Evolutionary conservation across 805 yeast species (phyloP), one percentile per base, ranked within the genome.

Genomic region (Wickerhamiella musiphila): DNA sequence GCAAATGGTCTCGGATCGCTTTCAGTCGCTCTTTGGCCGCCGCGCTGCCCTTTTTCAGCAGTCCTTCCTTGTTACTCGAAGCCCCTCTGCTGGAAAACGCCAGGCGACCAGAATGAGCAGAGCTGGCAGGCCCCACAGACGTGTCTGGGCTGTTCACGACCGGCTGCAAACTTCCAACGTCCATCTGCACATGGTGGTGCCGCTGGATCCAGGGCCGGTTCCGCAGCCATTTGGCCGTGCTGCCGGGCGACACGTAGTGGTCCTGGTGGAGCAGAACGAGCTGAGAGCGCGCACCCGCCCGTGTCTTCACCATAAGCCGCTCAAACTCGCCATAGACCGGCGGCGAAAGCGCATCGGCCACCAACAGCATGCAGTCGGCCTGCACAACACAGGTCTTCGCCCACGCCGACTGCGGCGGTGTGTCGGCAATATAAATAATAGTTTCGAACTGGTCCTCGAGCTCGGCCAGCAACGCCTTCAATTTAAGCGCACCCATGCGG

Each of bases 341-440:
- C 18, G 68, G 66, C 13, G 73, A 68, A 6, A 65, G 60, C 0
- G 94, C 92, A 56, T 86, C 84, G 0, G 95, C 95, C 11, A 90
- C 53, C 12, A 90, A 57, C 20, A 90, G 58, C n/a, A 86, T 71
- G 57, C 95, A 84, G 53, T 86, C 96, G 12, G 94, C 96, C 52
- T 86, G 95, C 6, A 84, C 72, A 25, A 86, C 77, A 52, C 96
- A 90, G 0, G 94, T 81, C 6, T 70, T 65, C 0, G 94, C 81
- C 98, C 98, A 86, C 13, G 73, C 65, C 0, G 94, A 78, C 42
- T 71, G 72, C 2, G 77, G 70, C 1, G 78, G 65, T 0, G 94
- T 73, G 46, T 90, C 96, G 17, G 90, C 84, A 9, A 86, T 72
- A 47, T 86, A 90, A 2, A 86, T 70, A 4, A 90, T 77, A n/a